Evolutionary conservation across 805 yeast genomes (phyloP).

Genomic region (Myxozyma mucilagina): DNA sequence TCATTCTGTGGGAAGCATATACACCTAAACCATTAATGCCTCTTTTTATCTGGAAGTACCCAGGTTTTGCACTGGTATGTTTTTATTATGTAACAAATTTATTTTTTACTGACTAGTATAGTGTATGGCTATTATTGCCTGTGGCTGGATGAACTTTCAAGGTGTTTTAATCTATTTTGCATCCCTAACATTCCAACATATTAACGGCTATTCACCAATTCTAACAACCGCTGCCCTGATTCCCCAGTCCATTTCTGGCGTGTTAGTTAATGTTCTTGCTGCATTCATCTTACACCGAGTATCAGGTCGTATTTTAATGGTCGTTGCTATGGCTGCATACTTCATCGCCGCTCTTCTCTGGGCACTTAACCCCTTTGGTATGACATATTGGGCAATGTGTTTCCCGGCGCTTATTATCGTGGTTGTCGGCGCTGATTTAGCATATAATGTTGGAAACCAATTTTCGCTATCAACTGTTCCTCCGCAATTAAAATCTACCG

Average conservation of each 20-base stretch:
- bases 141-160: constrained; percentile 48
- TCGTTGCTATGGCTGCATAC: constrained; percentile 44
- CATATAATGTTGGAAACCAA: constrained; percentile 50
- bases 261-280: constrained; percentile 47
- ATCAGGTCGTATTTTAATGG: constrained; percentile 46
- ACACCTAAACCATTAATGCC: constrained; percentile 50
- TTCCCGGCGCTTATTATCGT: constrained; percentile 47
- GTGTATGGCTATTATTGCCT: constrained; percentile 42
- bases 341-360: constrained; percentile 46
- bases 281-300: constrained; percentile 50
- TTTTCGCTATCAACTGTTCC: constrained; percentile 48
- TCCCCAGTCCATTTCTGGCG: constrained; percentile 49
- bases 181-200: constrained; percentile 47
- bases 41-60: constrained; percentile 45
- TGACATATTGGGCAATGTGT: constrained; percentile 50
- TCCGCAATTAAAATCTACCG: constrained; percentile 45
- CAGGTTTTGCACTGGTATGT: constrained; percentile 44
- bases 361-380: constrained; percentile 44
- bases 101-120: background rate
- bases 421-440: constrained; percentile 52
- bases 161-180: constrained; percentile 47
- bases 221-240: constrained; percentile 49
- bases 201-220: constrained; percentile 44
- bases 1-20: constrained; percentile 46
- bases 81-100: background rate